phyloP scores from a whole-genome alignment of 768 basidiomycete species.

The Mycena floridula region DNA sequence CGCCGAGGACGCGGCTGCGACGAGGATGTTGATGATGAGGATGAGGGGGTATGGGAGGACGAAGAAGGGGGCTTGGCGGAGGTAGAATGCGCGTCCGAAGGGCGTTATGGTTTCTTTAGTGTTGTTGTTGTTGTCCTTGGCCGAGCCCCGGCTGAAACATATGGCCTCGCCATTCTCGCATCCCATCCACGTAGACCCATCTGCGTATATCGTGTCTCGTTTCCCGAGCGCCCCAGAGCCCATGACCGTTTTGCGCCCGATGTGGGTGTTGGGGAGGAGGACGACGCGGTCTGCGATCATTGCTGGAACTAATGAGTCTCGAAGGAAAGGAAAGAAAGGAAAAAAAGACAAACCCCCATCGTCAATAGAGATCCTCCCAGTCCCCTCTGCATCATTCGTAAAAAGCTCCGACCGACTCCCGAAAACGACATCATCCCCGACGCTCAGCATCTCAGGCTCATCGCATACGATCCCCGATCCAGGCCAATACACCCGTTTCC shows the following conservation, averaged over 20 bases:
- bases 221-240: conserved; percentile 42
- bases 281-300: conserved; percentile 48
- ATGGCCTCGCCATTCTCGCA: conserved; percentile 36
- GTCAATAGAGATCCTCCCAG: conserved; percentile 32
- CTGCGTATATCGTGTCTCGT: conserved; percentile 31
- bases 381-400: conserved; percentile 36
- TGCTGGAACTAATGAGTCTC: conserved; percentile 22
- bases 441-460: conserved; percentile 41
- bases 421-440: conserved; percentile 44
- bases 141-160: conserved; percentile 23
- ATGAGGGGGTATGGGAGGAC: conserved; percentile 21
- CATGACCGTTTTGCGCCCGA: conserved; percentile 37
- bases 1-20: conserved; percentile 19
- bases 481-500: conserved; percentile 42
- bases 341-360: conserved; percentile 25
- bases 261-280: conserved; percentile 33
- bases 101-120: conserved; percentile 23
- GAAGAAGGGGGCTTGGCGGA: conserved; percentile 19
- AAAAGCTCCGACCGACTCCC: conserved; percentile 39
- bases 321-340: no score
- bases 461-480: conserved; percentile 37
- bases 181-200: conserved; percentile 43
- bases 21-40: conserved; percentile 23
- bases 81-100: conserved; percentile 24
- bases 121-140: conserved; percentile 17